Evolutionary conservation across 2,329 filamentous ascomycete genomes (phyloP), one percentile per base, ranked within the genome.

Genomic region (Penicillium sp.): DNA sequence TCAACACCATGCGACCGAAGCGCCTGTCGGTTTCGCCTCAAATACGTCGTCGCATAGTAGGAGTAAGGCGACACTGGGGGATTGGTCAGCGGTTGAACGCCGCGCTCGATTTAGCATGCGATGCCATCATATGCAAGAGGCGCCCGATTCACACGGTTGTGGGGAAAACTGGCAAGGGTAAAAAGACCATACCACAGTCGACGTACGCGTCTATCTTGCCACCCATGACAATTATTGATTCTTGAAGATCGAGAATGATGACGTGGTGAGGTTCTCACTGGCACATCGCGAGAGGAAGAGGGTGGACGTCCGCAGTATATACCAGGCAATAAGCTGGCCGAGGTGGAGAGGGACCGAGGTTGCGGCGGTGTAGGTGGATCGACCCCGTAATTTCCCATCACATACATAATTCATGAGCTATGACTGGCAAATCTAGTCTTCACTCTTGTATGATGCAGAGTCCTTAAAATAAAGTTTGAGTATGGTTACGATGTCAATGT

Each of bases 11-110:
- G 80, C 10, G 82, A 81, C 52, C 79, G 76, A 2, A 93, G 81
- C 2, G 81, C 72, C 0, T 80, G 75, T 45, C 83, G 75, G 66
- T 88, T 87, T 55, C 80, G 81, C 35, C 83, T 78, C 26, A 92
- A 77, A 70, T 91, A 83, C 0, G 81, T 71, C 53, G 90, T 75
- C 11, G 82, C 81, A 65, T 79, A 81, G 70, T 80, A 84, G 28
- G 81, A 83, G 64, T 84, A 85, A 7, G 81, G 81, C 4, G 90
- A 93, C 57, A 87, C 89, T 92, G 69, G 28, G 28, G 14, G 19
- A 33, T 51, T 43, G 25, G 25, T 42, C 16, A 51, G 49, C 28
- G 2, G 55, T 45, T 49, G 13, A 49, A 28, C 10, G 22, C 33
- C 57, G 26, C 53, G 54, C 33, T 48, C 28, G 22, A 57, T 37